phyloP scores from a whole-genome alignment of 257 asterid genomes.

The Handroanthus guayacan region DNA sequence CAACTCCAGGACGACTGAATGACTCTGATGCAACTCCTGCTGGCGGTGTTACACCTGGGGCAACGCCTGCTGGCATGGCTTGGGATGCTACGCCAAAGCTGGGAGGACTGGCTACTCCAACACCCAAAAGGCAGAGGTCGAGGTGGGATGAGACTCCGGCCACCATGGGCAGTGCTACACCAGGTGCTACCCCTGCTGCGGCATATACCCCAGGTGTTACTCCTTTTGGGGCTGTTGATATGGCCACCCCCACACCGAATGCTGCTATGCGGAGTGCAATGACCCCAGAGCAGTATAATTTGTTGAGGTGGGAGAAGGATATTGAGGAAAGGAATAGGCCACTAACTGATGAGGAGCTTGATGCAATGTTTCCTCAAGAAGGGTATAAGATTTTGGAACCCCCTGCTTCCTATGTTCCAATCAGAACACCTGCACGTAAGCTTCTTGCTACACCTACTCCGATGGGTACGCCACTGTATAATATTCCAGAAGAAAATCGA shows the following conservation, averaged over 20 bases:
- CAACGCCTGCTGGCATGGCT: conserved; percentile 93
- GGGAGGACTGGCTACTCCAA: conserved; percentile 83
- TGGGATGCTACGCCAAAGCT: conserved; percentile 93
- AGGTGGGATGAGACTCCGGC: conserved; percentile 99
- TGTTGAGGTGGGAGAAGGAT: conserved; percentile 91
- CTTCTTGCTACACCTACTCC: conserved; percentile 96
- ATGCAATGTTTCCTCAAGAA: conserved; percentile 83
- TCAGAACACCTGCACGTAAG: conserved; percentile 90
- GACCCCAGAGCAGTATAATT: conserved; percentile 91
- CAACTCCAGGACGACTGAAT: conserved; percentile 83
- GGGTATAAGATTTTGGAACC: conserved; percentile 91
- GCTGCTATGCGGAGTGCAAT: conserved; percentile 77
- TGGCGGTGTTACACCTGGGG: conserved; percentile 90
- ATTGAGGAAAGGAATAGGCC: conserved; percentile 90
- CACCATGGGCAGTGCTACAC: conserved; percentile 92
- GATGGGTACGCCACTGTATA: conserved; percentile 71
- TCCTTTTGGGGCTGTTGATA: conserved; percentile 77
- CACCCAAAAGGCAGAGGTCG: conserved; percentile 93
- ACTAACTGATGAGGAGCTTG: conserved; percentile 88
- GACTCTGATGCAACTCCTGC: conserved; percentile 92
- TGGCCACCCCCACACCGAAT: conserved; percentile 91
- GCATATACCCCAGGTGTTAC: conserved; percentile 88
- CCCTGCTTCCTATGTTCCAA: conserved; percentile 85
- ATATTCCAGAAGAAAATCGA: conserved; percentile 81
- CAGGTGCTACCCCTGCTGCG: conserved; percentile 89